Evolutionary conservation across 192 early-diverging fungal genomes (phyloP).

Genomic region (Mortierella claussenii): DNA sequence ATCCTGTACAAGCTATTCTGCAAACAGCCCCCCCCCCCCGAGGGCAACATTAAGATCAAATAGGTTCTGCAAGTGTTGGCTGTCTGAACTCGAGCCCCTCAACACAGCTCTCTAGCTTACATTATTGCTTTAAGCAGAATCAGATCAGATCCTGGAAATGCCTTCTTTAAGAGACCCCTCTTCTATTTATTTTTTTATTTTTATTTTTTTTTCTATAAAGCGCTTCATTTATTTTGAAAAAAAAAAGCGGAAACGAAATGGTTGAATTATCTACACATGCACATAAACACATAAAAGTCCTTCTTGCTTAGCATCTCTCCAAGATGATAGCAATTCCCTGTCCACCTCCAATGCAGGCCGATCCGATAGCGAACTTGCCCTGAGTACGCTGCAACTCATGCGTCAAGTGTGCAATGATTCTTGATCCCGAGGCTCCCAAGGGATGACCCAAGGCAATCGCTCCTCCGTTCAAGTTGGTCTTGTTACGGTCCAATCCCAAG

Average conservation of each 20-base stretch:
- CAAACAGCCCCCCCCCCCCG: too few relatives aligned
- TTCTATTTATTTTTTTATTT: neutral
- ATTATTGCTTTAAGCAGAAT: too few relatives aligned
- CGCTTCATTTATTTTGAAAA: constrained; percentile 15
- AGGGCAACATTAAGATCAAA: too few relatives aligned
- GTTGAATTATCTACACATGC: constrained; percentile 6
- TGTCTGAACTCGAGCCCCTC: too few relatives aligned
- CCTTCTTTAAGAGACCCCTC: too few relatives aligned
- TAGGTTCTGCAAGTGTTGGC: too few relatives aligned
- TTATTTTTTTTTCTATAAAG: constrained; percentile 3
- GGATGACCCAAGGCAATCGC: constrained; percentile 96
- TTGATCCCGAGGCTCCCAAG: constrained; percentile 94
- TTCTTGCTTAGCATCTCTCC: constrained; percentile 22
- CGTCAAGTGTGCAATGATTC: constrained; percentile 89
- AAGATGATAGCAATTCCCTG: constrained; percentile 55
- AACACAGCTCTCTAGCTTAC: too few relatives aligned
- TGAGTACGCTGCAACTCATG: constrained; percentile 85
- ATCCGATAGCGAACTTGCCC: constrained; percentile 89
- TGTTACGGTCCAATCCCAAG: constrained; percentile 80
- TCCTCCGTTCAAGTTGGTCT: constrained; percentile 91
- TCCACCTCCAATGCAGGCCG: constrained; percentile 97
- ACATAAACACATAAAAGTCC: too few relatives aligned
- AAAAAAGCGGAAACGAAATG: neutral
- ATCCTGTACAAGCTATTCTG: too few relatives aligned
- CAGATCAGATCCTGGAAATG: too few relatives aligned